These are phyloP conservation scores for Cladochytrium tenue DNA, from an alignment of 371 early-diverging fungal genomes.

Conservation along the genomic window DNA sequence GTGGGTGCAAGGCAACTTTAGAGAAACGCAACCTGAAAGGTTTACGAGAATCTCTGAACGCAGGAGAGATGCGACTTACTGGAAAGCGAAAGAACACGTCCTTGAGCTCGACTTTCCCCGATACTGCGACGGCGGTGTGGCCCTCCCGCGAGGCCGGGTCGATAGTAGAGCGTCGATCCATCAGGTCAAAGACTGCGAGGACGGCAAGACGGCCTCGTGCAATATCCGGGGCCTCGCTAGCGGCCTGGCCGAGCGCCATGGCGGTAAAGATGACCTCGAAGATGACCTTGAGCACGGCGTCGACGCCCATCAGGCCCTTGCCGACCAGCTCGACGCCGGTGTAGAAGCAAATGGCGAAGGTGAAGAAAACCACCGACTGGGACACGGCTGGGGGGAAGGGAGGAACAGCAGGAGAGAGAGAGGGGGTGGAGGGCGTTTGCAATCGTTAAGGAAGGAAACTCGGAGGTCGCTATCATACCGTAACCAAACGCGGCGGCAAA, in stretches of 20 bases:
- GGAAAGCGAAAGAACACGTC: constrained; percentile 81
- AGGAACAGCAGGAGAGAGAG: too few species aligned
- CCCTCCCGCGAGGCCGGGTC: constrained; percentile 58
- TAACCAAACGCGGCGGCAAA: constrained; percentile 36
- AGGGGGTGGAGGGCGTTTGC: too few species aligned
- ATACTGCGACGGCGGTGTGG: neutral
- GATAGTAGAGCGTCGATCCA: constrained; percentile 72
- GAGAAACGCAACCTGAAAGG: constrained; percentile 72
- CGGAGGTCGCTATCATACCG: too few species aligned
- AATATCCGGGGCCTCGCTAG: constrained; percentile 74
- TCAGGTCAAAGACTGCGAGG: constrained; percentile 66
- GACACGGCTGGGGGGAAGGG: too few species aligned
- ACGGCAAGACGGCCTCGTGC: constrained; percentile 75
- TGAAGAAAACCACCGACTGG: too few species aligned
- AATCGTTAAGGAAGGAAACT: too few species aligned
- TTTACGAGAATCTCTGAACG: neutral
- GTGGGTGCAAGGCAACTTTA: too few species aligned
- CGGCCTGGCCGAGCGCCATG: constrained; percentile 43
- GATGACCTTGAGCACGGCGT: constrained; percentile 19
- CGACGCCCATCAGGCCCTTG: constrained; percentile 10
- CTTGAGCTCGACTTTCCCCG: constrained; percentile 39
- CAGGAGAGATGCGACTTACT: constrained; percentile 7
- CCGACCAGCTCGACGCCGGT: constrained; percentile 30
- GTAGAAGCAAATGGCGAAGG: constrained; percentile 31
- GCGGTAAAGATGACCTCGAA: constrained; percentile 30